A percentile compares a stretch with the other conserved stretches of the same genome.
phyloP scores from a whole-genome alignment of 176 grass and related monocot genomes.

The Themeda triandra region DNA sequence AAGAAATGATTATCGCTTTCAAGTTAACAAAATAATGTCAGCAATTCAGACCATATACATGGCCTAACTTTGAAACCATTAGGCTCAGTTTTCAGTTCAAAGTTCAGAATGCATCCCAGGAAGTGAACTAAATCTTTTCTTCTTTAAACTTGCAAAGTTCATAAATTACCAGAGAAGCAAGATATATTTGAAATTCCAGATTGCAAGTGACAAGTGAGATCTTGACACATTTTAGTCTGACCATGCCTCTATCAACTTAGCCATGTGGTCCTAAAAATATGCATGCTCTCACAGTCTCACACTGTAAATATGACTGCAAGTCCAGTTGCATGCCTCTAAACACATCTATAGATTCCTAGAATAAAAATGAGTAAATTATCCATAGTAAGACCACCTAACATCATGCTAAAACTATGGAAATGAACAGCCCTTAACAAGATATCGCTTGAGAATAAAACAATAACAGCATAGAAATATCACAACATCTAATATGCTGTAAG shows the following conservation, averaged over 20 bases:
- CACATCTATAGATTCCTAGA: not conserved
- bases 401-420: not conserved
- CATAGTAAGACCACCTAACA: not conserved
- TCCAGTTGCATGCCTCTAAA: not conserved
- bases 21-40: constrained; percentile 17
- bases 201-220: not conserved
- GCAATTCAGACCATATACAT: not conserved
- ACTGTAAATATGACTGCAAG: not conserved
- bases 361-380: not conserved
- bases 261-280: not conserved
- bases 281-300: not conserved
- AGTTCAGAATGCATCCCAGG: not conserved
- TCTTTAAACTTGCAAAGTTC: not conserved
- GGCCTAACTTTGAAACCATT: not conserved
- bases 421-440: not conserved
- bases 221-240: not conserved
- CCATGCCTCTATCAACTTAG: not conserved
- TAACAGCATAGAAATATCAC: not conserved
- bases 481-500: not conserved
- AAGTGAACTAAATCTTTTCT: not conserved
- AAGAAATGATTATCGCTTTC: too few relatives aligned
- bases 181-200: not conserved
- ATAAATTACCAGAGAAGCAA: not conserved
- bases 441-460: not conserved
- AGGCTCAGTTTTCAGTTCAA: not conserved